Percentiles rank a stretch among this genome's conserved stretches.
phyloP scores from a whole-genome alignment of 164 flowering plant genomes.

The Chloranthus sessilifolius region DNA sequence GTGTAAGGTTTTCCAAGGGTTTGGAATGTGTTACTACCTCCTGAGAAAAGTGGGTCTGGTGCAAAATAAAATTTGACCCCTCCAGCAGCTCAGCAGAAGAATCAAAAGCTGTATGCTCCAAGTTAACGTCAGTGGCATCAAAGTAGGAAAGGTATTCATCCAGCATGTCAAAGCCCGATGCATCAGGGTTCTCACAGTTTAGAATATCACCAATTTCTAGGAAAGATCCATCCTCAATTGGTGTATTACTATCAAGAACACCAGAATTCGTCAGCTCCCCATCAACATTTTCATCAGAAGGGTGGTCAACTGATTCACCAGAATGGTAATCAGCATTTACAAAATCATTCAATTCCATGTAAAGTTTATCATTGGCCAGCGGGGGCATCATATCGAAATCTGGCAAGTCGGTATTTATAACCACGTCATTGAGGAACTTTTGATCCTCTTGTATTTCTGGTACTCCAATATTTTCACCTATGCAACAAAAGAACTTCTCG shows the following conservation, averaged over 20 bases:
- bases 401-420: neutral
- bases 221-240: constrained; percentile 28
- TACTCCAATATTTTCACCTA: constrained; percentile 5
- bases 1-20: neutral
- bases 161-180: constrained; percentile 31
- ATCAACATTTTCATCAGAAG: constrained; percentile 3
- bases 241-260: constrained; percentile 19
- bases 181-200: constrained; percentile 21
- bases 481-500: constrained; percentile 9
- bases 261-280: constrained; percentile 25
- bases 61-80: constrained; percentile 11
- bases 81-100: constrained; percentile 17
- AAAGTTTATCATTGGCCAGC: constrained; percentile 13
- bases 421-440: constrained; percentile 1
- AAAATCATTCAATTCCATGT: constrained; percentile 18
- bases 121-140: constrained; percentile 32
- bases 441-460: constrained; percentile 8
- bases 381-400: constrained; percentile 10
- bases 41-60: constrained; percentile 6
- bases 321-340: too few species aligned
- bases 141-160: constrained; percentile 44
- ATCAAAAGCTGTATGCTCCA: constrained; percentile 16
- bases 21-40: constrained; percentile 26
- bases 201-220: constrained; percentile 46
- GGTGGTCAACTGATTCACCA: constrained; percentile 11